A percentile compares a stretch with the other conserved stretches of the same genome.
phyloP scores from a whole-genome alignment of 1,139 yeast species.

The Debaryomycetaceae sp. region DNA sequence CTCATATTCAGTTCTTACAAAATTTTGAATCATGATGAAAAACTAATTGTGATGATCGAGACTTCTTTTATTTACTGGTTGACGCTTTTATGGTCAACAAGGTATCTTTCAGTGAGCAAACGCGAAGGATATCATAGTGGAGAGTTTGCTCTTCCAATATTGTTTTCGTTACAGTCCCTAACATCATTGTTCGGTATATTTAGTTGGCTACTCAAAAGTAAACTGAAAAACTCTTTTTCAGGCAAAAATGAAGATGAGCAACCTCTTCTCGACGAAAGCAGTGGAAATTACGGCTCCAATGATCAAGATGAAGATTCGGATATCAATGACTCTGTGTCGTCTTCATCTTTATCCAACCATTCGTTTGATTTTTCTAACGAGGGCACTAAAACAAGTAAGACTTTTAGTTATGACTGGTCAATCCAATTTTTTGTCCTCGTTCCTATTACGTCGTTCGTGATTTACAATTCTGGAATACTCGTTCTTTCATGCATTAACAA shows the following conservation, averaged over 20 bases:
- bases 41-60: slow-evolving; percentile 62
- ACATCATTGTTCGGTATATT: slow-evolving; percentile 56
- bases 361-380: slow-evolving; percentile 1
- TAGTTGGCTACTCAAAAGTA: slow-evolving; percentile 39
- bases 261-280: slow-evolving; percentile 27
- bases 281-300: slow-evolving; percentile 22
- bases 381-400: slow-evolving; percentile 19
- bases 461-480: slow-evolving; percentile 51
- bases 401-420: slow-evolving; percentile 74
- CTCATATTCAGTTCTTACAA: slow-evolving; percentile 41
- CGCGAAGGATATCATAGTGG: slow-evolving; percentile 57
- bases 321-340: slow-evolving; percentile 5
- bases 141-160: slow-evolving; percentile 49
- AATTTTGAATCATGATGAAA: slow-evolving; percentile 66
- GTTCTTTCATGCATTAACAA: slow-evolving; percentile 63
- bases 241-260: slow-evolving; percentile 20
- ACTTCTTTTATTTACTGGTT: slow-evolving; percentile 57
- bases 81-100: slow-evolving; percentile 38
- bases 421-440: slow-evolving; percentile 65
- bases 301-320: slow-evolving; percentile 13
- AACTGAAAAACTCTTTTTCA: slow-evolving; percentile 9
- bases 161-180: slow-evolving; percentile 49
- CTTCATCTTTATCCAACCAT: slow-evolving; percentile 6
- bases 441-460: slow-evolving; percentile 57
- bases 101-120: slow-evolving; percentile 43